Base-by-base conservation (phyloP, 345 rosid genomes). In the Cardiospermum halicacabum region DNA sequence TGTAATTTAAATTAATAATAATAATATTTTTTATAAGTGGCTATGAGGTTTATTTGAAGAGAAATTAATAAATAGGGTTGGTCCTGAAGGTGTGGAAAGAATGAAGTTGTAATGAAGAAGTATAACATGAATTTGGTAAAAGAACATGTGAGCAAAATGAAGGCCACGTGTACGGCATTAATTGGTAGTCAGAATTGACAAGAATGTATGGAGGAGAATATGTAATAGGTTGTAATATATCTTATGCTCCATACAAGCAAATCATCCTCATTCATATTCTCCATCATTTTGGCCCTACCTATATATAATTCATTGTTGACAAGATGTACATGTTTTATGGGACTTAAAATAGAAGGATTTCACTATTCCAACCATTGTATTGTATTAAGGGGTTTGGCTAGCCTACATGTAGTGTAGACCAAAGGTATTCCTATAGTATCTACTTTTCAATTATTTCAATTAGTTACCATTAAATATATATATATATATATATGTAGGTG, bases 171-270 rank as follows among this genome's bases (percentile, higher is more conserved):
- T 47, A 18, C 4, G 24, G 8, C 51, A 47, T 18, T 47, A 18
- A 47, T 47, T 47, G 51, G 24, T 47, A 16, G 51, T n/a, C 9
- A 47, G 51, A 47, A 1, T 47, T 47, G 7, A 18, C 22, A 47
- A 47, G 22, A 47, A 47, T 47, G 51, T 47, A 47, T 18, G 51
- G 51, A 47, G 51, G 51, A 47, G 51, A 18, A 47, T 47, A 47
- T 47, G 51, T 47, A 24, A 47, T 18, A 47, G 10, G 10, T 47
- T 18, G 51, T 18, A 47, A 11, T 24, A 18, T 47, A 16, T 47
- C 22, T 24, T 11, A 47, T 43, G n/a, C 5, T 43, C 9, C 49
- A 16, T 43, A 16, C 51, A 47, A 47, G 19, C 51, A 43, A 16
- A 43, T 43, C 49, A 43, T 3, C 8, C 50, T 45, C 24, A 18